Conservation (phyloP, 1,284 basidiomycete species). For the Leccinum angustisporum region DNA sequence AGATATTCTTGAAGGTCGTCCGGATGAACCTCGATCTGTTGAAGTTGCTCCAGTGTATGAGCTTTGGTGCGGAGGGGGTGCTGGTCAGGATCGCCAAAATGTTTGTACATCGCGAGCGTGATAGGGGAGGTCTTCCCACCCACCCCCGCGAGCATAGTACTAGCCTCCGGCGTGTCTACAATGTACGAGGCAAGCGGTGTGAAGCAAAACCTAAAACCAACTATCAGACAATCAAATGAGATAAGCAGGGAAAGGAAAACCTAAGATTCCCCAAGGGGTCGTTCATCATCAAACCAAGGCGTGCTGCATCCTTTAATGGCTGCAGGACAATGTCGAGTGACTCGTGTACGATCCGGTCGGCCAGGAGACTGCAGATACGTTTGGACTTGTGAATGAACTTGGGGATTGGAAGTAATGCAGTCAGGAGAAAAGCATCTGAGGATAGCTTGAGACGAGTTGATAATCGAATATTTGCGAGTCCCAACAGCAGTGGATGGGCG, state of each 20-base stretch:
- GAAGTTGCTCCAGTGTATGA: no score
- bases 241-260: neutral
- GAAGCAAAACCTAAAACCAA: neutral
- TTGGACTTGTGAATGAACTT: neutral
- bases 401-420: neutral
- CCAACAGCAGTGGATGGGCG: neutral
- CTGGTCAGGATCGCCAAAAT: no score
- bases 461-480: neutral
- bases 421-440: neutral
- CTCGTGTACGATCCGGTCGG: neutral
- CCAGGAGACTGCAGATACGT: neutral
- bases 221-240: no score
- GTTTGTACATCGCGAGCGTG: no score
- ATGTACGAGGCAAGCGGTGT: neutral
- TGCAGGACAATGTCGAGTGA: neutral
- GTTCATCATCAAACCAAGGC: neutral
- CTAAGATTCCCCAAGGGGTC: neutral
- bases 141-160: no score
- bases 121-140: no score
- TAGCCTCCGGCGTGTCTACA: no score
- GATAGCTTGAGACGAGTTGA: neutral
- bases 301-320: neutral
- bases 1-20: no score
- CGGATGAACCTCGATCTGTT: no score
- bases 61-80: no score